Evolutionary conservation across 257 asterid genomes (phyloP), one percentile per base, ranked within the genome.

Genomic region (Leptodermis oblonga): DNA sequence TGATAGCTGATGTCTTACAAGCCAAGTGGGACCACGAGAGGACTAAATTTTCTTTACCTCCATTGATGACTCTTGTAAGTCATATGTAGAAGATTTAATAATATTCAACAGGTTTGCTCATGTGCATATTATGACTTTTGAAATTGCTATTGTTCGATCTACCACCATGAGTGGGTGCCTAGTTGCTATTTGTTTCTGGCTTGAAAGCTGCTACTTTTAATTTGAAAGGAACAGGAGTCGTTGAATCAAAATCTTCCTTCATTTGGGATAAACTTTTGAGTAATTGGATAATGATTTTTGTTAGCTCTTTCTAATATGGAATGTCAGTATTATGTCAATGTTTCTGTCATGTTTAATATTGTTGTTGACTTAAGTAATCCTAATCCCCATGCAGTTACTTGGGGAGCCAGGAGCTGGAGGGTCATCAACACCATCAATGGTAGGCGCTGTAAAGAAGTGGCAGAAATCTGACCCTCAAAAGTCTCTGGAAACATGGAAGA

Each of bases 391-490:
- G 86, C 84, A 94, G 99, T 71, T 89, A 78, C 90, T 94, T 69
- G 99, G 99, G 81, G 99, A 94, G 82, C 99, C 97, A 41, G 99
- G 99, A 83, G 65, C 80, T 59, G 99, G 99, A 70, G 99, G 99
- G 77, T 94, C 99, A 74, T 94, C 97, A 51, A 94, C 99, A 1
- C 95, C 96, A 4, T 94, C 99, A 36, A 85, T 94, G 99, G 97
- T 94, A 71, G 97, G 99, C 67, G 96, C 99, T 56, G 97, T 91
- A 69, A 94, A 91, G 90, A 91, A 85, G 82, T 94, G 97, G 99
- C 99, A 89, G 78, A 94, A 87, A 62, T 74, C 93, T 70, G 97
- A 94, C 71, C 97, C 97, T 49, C 74, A 87, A 82, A 85, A 71
- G 66, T 81, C 99, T 48, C 69, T 65, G 3, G 90, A 86, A 73